Evolutionary conservation across 2,329 filamentous ascomycete genomes (phyloP).

Genomic region (Metarhizium humberi): DNA sequence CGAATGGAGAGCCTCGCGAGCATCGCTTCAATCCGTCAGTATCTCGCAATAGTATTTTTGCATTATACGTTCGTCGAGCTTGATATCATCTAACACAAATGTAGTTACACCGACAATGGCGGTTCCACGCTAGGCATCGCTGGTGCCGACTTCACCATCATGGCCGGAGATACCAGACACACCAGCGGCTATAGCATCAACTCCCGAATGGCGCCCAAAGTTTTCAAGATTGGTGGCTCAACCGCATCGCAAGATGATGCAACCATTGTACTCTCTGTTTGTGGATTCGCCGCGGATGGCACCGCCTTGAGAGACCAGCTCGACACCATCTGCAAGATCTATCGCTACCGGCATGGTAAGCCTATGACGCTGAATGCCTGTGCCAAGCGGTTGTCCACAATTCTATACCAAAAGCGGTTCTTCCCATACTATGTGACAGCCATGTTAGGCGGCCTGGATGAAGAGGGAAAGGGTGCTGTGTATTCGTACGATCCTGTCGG

Average conservation of each 20-base stretch:
- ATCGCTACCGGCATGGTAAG: conserved; percentile 96
- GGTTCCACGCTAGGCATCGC: conserved; percentile 93
- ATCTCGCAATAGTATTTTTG: not conserved
- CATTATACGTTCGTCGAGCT: not conserved
- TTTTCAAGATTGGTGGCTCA: conserved; percentile 93
- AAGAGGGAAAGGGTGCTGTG: conserved; percentile 85
- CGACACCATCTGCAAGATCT: conserved; percentile 95
- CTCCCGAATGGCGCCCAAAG: conserved; percentile 87
- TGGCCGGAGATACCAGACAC: conserved; percentile 93
- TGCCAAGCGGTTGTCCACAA: conserved; percentile 88
- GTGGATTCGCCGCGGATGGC: conserved; percentile 92
- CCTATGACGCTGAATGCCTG: conserved; percentile 90
- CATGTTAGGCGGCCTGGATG: conserved; percentile 88
- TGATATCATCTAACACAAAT: conserved; percentile 2
- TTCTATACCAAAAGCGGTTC: conserved; percentile 95
- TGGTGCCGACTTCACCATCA: conserved; percentile 87
- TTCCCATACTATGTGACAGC: conserved; percentile 98
- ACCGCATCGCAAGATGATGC: conserved; percentile 77
- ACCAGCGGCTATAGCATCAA: conserved; percentile 99
- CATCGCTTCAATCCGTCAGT: conserved; percentile 89
- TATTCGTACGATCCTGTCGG: conserved; percentile 98
- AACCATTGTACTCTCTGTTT: conserved; percentile 82
- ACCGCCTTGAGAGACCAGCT: conserved; percentile 88
- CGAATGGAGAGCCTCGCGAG: conserved; percentile 49
- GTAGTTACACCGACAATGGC: conserved; percentile 93